Evolutionary conservation across 139 green algal genomes (phyloP), one percentile per base, ranked within the genome.

Genomic region (Diplosphaera chodatii): DNA sequence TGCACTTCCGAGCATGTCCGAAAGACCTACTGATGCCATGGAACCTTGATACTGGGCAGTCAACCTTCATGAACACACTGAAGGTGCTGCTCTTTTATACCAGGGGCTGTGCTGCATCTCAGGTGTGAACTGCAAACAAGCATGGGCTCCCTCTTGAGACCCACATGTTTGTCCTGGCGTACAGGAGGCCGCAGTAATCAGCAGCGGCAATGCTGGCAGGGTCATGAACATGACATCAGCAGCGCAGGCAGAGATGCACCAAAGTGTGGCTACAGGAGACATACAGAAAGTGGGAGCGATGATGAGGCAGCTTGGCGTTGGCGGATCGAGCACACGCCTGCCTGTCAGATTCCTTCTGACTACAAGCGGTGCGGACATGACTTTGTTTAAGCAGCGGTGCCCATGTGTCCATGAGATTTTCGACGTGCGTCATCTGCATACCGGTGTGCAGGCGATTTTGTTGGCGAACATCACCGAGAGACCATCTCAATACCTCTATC

Each of bases 181-280:
- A 23, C 77, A 83, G 78, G 85, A 90, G 76, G 81, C 85, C 1
- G 73, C 77, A 23, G 78, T 80, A 68, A 78, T 89, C 64, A 80
- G 74, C 55, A 67, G 68, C 0, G 83, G 80, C 68, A 71, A 74
- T 69, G 72, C 56, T 41, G 55, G 55, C 23, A 73, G 77, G 0
- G 82, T 90, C 2, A 90, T 90, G 85, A 76, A 87, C 4, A 81
- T 89, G 83, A 59, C 75, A 15, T 71, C 55, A 6, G 55, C 41
- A 13, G 77, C 78, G 25, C 80, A 82, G 71, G 75, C 81, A 0
- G 70, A 71, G 33, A 67, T 86, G 62, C 27, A 32, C 27, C 27
- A 31, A 15, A 15, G 59, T 32, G 59, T 65, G 3, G 25, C 5
- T 3, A 3, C 25, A 6, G 59, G 27, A 20, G 15, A 65, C 15